These are phyloP conservation scores for Periglandula ipomoeae DNA, from an alignment of 2,329 filamentous ascomycete species.

Conservation along the genomic window DNA sequence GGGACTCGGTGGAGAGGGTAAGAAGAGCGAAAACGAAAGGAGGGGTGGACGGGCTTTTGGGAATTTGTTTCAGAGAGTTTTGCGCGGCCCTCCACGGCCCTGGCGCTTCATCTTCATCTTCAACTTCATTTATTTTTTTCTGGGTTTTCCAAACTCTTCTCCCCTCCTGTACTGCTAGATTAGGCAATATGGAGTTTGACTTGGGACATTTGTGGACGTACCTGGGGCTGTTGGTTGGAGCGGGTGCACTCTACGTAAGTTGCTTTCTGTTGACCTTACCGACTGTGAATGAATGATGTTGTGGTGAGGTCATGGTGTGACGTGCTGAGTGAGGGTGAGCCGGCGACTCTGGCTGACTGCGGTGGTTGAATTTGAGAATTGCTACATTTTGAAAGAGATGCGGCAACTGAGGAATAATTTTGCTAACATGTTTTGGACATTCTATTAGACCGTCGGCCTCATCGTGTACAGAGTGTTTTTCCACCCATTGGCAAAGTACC, in stretches of 20 bases:
- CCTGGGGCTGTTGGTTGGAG: constrained; percentile 27
- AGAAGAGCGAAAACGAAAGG: background rate
- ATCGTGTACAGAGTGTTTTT: constrained; percentile 50
- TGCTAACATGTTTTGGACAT: background rate
- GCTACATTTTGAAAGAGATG: too few species aligned
- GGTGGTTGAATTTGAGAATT: background rate
- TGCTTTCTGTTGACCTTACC: too few species aligned
- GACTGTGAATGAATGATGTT: background rate
- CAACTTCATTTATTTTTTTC: background rate
- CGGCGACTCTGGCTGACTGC: background rate
- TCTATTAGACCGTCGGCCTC: constrained; percentile 28
- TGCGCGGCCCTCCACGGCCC: background rate
- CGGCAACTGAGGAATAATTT: too few species aligned
- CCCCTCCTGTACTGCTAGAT: background rate
- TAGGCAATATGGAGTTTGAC: constrained; percentile 18
- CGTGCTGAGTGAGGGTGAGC: too few species aligned
- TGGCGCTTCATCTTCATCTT: background rate
- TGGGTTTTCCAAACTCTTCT: background rate
- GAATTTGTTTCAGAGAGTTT: constrained; percentile 6
- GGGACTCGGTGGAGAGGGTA: background rate
- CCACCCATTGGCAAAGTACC: constrained; percentile 56
- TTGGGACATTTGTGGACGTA: constrained; percentile 30
- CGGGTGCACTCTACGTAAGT: constrained; percentile 32
- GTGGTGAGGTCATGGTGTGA: background rate
- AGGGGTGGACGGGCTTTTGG: background rate